phyloP scores from a whole-genome alignment of 345 rosid species.

The Brassica incana region DNA sequence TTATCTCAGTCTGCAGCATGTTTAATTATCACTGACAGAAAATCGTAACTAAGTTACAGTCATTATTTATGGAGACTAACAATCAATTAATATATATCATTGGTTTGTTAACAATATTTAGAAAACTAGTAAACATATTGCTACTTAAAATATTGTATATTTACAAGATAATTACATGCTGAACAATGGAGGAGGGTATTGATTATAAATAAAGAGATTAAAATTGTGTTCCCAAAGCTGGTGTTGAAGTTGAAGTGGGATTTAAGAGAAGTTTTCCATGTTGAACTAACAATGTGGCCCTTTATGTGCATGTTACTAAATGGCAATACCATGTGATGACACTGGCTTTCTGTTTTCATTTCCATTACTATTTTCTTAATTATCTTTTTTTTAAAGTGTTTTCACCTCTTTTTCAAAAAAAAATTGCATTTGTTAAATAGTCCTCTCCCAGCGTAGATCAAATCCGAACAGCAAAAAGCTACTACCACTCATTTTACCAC shows the following conservation, averaged over 20 bases:
- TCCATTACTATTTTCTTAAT: not conserved
- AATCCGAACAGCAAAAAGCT: too few relatives aligned
- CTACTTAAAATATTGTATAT: not conserved
- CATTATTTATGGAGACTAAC: not conserved
- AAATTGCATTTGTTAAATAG: too few relatives aligned
- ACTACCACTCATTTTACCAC: too few relatives aligned
- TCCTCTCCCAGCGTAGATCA: too few relatives aligned
- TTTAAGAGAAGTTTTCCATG: conserved; percentile 53
- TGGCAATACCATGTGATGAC: conserved; percentile 66
- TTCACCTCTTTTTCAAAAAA: too few relatives aligned
- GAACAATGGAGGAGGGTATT: not conserved
- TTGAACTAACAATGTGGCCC: conserved; percentile 54
- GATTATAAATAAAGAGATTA: not conserved
- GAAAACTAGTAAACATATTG: not conserved
- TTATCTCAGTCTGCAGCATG: not conserved
- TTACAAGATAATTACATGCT: not conserved
- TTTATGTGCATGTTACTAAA: conserved; percentile 54
- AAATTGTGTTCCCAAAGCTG: conserved; percentile 49
- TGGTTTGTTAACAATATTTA: not conserved
- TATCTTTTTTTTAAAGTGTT: too few relatives aligned
- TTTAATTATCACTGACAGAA: not conserved
- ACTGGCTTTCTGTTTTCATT: conserved; percentile 26
- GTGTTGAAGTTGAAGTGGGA: conserved; percentile 70
- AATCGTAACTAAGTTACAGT: not conserved
- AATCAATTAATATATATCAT: not conserved